phyloP scores from a whole-genome alignment of 2,329 filamentous ascomycete species.

The Calonectria fujianensis region DNA sequence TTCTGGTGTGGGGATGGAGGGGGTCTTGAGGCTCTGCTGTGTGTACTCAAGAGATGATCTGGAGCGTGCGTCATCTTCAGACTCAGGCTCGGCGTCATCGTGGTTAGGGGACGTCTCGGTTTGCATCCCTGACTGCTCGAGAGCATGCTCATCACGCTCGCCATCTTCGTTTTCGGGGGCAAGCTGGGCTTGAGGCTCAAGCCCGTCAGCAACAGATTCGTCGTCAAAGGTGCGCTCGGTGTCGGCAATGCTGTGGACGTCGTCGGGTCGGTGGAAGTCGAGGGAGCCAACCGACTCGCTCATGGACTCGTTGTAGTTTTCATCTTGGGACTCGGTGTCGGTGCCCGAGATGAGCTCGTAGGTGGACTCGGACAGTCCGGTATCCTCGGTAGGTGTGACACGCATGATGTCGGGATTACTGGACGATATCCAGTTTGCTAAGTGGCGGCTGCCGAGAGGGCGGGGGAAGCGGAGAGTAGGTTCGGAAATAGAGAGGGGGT shows the following conservation, averaged over 20 bases:
- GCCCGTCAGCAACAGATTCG: constrained; percentile 61
- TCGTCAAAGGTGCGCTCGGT: constrained; percentile 70
- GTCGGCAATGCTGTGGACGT: constrained; percentile 71
- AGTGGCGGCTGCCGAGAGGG: constrained; percentile 72
- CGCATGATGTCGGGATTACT: constrained; percentile 76
- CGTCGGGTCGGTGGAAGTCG: constrained; percentile 69
- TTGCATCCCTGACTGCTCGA: constrained; percentile 35
- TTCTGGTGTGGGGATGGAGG: constrained; percentile 63
- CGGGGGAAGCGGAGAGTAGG: constrained; percentile 74
- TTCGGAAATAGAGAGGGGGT: constrained; percentile 63
- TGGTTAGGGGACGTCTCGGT: constrained; percentile 39
- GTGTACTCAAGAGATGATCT: constrained; percentile 68
- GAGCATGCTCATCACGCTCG: constrained; percentile 33
- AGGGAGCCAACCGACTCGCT: constrained; percentile 71
- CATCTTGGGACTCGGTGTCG: constrained; percentile 73
- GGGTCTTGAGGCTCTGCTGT: constrained; percentile 67
- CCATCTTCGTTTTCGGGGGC: constrained; percentile 37
- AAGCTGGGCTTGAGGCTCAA: constrained; percentile 46
- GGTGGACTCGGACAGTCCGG: constrained; percentile 73
- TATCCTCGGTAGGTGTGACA: constrained; percentile 66
- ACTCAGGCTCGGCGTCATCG: constrained; percentile 59
- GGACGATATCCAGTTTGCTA: constrained; percentile 76
- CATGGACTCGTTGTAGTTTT: constrained; percentile 67
- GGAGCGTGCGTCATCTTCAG: constrained; percentile 65
- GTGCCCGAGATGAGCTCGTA: constrained; percentile 74